These are phyloP conservation scores for Galium porrigens DNA, from an alignment of 305 asterid genomes.

Conservation along the genomic window DNA sequence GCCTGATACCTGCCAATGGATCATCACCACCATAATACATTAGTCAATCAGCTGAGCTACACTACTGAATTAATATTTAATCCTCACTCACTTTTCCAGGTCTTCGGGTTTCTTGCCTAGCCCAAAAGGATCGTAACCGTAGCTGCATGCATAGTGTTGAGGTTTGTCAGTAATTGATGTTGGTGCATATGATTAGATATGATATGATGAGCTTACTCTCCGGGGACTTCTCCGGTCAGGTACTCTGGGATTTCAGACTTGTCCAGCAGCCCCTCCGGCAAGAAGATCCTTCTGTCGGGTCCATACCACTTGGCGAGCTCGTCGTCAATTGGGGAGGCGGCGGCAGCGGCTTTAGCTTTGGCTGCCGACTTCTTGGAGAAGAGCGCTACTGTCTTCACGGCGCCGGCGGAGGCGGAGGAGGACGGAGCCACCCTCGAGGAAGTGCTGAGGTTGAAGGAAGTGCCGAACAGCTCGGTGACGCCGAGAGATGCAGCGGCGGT, in stretches of 20 bases:
- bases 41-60: too few species aligned
- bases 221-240: slow-evolving; percentile 85
- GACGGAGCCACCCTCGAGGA: slow-evolving; percentile 42
- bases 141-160: slow-evolving; percentile 36
- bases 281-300: slow-evolving; percentile 88
- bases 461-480: slow-evolving; percentile 66
- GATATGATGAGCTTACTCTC: slow-evolving; percentile 49
- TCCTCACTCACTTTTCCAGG: slow-evolving; percentile 55
- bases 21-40: neutral
- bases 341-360: slow-evolving; percentile 35
- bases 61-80: too few species aligned
- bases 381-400: slow-evolving; percentile 63
- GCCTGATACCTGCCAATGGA: slow-evolving; percentile 82
- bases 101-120: slow-evolving; percentile 85
- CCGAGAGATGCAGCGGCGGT: slow-evolving; percentile 44
- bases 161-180: neutral
- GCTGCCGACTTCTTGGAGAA: slow-evolving; percentile 56
- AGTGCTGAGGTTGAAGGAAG: slow-evolving; percentile 38
- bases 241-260: slow-evolving; percentile 91
- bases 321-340: slow-evolving; percentile 41
- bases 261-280: slow-evolving; percentile 92
- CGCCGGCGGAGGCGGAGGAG: slow-evolving; percentile 34
- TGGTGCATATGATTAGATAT: neutral
- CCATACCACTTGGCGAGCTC: slow-evolving; percentile 99
- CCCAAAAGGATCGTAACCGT: slow-evolving; percentile 95